These are phyloP conservation scores for Tritrichomonas foetus DNA, from an alignment of 208 protist species.

Conservation along the genomic window DNA sequence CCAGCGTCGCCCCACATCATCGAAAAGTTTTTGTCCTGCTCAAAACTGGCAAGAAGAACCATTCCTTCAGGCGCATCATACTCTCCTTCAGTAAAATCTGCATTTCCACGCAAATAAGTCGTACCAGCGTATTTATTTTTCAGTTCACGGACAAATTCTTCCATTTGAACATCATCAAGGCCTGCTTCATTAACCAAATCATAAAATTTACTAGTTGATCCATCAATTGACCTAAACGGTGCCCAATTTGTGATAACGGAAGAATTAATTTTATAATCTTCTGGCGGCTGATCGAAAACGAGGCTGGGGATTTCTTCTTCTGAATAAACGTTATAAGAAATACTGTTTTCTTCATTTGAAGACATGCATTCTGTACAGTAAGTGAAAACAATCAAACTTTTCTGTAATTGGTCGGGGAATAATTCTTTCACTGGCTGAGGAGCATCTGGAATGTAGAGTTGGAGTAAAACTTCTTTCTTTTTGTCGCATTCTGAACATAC, in stretches of 20 bases:
- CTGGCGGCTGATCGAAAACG: neutral
- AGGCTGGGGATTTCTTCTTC: neutral
- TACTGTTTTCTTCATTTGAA: neutral
- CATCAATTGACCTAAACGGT: neutral
- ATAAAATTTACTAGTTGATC: neutral
- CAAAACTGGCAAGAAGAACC: neutral
- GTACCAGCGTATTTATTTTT: neutral
- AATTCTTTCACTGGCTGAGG: neutral
- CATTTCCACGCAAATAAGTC: neutral
- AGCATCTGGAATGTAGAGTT: neutral
- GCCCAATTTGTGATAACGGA: neutral
- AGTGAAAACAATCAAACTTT: neutral
- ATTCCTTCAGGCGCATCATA: no score
- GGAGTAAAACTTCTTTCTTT: neutral
- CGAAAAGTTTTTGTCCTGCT: neutral
- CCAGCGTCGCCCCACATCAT: constrained; percentile 18
- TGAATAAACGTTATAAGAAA: neutral
- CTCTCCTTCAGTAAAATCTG: neutral
- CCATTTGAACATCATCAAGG: neutral
- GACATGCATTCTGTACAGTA: constrained; percentile 13
- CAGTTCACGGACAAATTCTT: neutral
- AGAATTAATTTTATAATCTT: neutral
- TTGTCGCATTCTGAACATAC: neutral
- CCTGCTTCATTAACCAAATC: neutral
- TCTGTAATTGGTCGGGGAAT: neutral